Base-by-base conservation (phyloP, 2,329 filamentous ascomycete genomes). In the Bisporella sp. region DNA sequence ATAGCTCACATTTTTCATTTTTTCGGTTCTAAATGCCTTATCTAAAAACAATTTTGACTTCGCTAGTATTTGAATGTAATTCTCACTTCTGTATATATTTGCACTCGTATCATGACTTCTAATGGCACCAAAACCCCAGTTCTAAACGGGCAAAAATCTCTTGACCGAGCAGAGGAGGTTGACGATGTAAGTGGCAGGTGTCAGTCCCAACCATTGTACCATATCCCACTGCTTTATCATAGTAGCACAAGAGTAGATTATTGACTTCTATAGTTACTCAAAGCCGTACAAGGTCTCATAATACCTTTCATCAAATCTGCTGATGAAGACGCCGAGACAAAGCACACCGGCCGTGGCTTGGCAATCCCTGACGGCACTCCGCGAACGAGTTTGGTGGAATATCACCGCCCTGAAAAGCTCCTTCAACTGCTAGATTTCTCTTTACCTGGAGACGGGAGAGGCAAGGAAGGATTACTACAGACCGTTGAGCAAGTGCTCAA, bases 391-490 rank as follows among this genome's bases (percentile, higher is more conserved):
- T 70, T 91, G 5, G 78, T 89, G 2, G 75, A 88, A 55, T 69
- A 77, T 9, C 73, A 79, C 56, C 75, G 72, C 48, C 85, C 85
- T 0, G 73, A 78, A 37, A 74, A 78, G 13, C 68, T 85, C 11
- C 66, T 71, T 1, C 72, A 78, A 42, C 72, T 79, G 46, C 70
- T 85, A 54, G 69, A 76, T 8, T 71, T 88, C 40, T 69, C 77
- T 5, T 71, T 89, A 5, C 82, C 85, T 0, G 69, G 67, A 3
- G 66, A 74, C 39, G 83, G 79, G 6, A 72, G 71, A 54, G 85
- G 84, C 1, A 86, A 86, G 59, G 79, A 87, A 41, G 92, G 91
- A 0, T 71, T 96, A 32, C 71, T 96, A 31, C 75, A 81, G 33
- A 80, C 81, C 3, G 77, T 95, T 43, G 73, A 82, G 57, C 78